Conservation (phyloP, 2,329 filamentous ascomycete species). For the Dendryphion nanum region DNA sequence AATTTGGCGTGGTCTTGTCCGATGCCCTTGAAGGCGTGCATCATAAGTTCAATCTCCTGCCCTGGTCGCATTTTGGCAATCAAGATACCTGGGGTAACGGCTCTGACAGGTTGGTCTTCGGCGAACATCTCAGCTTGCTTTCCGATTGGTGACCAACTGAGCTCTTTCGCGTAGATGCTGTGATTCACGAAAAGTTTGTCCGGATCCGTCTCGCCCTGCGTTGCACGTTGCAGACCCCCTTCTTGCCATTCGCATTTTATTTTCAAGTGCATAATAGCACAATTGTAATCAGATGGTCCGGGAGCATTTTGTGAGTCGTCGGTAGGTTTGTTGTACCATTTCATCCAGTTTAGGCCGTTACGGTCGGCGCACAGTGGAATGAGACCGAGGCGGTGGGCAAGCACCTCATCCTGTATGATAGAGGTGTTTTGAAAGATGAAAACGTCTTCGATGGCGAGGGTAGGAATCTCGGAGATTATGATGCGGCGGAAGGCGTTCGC, state of each 20-base stretch:
- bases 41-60: conserved; percentile 79
- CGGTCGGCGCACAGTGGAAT: conserved; percentile 82
- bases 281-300: conserved; percentile 72
- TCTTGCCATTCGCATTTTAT: conserved; percentile 78
- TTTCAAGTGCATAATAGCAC: conserved; percentile 73
- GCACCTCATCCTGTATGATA: conserved; percentile 95
- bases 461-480: conserved; percentile 89
- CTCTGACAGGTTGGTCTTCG: conserved; percentile 63
- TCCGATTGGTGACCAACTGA: conserved; percentile 74
- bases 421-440: conserved; percentile 96
- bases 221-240: conserved; percentile 56
- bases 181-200: conserved; percentile 82
- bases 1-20: conserved; percentile 96
- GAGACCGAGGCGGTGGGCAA: conserved; percentile 84
- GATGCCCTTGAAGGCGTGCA: conserved; percentile 94
- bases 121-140: conserved; percentile 42
- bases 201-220: conserved; percentile 73
- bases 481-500: conserved; percentile 98
- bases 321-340: conserved; percentile 74
- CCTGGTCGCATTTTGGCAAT: conserved; percentile 91
- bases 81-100: conserved; percentile 88
- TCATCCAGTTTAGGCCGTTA: conserved; percentile 76
- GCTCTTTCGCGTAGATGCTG: conserved; percentile 56
- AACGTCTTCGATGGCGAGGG: conserved; percentile 89
- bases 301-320: conserved; percentile 43